phyloP scores from a whole-genome alignment of 345 rosid species.

The Anacardium occidentale region DNA sequence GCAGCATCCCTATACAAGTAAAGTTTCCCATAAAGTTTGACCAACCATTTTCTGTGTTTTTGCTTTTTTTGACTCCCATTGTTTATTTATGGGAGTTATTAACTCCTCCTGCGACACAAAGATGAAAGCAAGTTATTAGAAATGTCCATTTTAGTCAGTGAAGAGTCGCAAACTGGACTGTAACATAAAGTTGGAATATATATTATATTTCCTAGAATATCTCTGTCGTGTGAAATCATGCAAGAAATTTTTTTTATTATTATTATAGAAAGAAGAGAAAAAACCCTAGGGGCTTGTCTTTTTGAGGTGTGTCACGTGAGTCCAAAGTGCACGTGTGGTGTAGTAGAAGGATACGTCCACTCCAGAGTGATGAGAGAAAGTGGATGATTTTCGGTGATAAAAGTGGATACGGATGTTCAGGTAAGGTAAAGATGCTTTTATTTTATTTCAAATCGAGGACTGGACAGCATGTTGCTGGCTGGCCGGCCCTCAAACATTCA shows the following conservation, averaged over 20 bases:
- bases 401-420: conserved; percentile 47
- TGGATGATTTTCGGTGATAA: conserved; percentile 22
- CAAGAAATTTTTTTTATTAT: neutral
- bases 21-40: conserved; percentile 39
- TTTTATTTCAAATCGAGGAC: neutral
- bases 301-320: conserved; percentile 38
- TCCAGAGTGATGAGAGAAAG: conserved; percentile 15
- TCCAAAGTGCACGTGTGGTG: conserved; percentile 38
- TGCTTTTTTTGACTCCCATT: conserved; percentile 16
- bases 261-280: no score
- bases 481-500: neutral
- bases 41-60: conserved; percentile 18
- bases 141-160: conserved; percentile 15
- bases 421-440: conserved; percentile 39
- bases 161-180: neutral
- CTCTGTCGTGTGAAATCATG: conserved; percentile 46
- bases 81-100: conserved; percentile 15
- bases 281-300: conserved; percentile 20
- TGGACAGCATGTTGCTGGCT: neutral
- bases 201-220: conserved; percentile 26
- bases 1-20: conserved; percentile 32
- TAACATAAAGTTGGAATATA: neutral
- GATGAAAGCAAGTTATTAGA: conserved; percentile 30
- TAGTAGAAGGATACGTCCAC: conserved; percentile 30
- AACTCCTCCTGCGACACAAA: conserved; percentile 23